Conservation (phyloP, 2,329 filamentous ascomycete genomes). For the Kalmusia sp. region DNA sequence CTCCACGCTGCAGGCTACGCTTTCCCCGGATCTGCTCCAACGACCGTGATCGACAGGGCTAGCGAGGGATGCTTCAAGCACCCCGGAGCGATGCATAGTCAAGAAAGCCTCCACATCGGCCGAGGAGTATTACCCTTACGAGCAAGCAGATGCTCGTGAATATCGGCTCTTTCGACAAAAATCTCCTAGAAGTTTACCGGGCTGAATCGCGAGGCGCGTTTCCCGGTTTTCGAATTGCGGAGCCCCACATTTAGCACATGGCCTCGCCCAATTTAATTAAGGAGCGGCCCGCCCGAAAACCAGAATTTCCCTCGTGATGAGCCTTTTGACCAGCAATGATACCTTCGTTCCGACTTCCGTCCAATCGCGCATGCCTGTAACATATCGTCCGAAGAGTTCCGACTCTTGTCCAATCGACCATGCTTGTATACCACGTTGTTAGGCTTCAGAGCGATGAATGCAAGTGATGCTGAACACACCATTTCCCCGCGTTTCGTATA, state of each 20-base stretch:
- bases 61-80: constrained; percentile 4
- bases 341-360: constrained; percentile 4
- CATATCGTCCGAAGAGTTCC: background rate
- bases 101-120: background rate
- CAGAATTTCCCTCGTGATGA: constrained; percentile 3
- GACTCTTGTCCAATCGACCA: constrained; percentile 1
- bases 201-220: too few relatives aligned
- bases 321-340: background rate
- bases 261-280: background rate
- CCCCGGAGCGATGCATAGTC: background rate
- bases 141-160: background rate
- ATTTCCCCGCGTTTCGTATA: background rate
- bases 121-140: background rate
- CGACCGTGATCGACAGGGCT: constrained; percentile 2
- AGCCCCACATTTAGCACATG: background rate
- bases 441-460: background rate
- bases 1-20: background rate
- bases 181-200: background rate
- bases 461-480: background rate
- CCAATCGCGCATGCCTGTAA: constrained; percentile 47
- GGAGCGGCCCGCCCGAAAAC: constrained; percentile 3
- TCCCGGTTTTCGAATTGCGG: background rate
- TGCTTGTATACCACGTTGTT: background rate
- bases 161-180: background rate
- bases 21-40: background rate